These are phyloP conservation scores for Fermentozyma sake DNA, from an alignment of 1,139 yeast genomes.

Conservation along the genomic window DNA sequence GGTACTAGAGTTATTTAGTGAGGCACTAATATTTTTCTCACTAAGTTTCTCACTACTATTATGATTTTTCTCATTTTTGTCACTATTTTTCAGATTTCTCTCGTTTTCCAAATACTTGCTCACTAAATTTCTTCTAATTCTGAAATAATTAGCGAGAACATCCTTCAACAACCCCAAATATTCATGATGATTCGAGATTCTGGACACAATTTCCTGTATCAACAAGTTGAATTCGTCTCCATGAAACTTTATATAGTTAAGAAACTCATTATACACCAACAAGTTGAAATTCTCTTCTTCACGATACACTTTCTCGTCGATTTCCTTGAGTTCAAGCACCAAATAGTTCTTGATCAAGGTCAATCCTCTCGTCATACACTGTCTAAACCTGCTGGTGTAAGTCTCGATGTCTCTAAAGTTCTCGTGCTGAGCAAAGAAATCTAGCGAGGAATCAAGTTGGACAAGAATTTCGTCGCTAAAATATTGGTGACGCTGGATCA, in stretches of 20 bases:
- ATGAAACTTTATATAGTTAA: constrained; percentile 23
- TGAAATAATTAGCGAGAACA: constrained; percentile 59
- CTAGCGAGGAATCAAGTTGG: constrained; percentile 54
- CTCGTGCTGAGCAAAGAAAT: constrained; percentile 31
- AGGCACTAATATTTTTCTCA: too few species aligned
- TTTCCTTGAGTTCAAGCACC: constrained; percentile 46
- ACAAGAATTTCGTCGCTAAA: constrained; percentile 35
- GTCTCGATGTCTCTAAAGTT: constrained; percentile 66
- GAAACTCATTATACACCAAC: constrained; percentile 52
- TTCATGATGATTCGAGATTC: constrained; percentile 50
- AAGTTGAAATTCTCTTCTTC: constrained; percentile 19
- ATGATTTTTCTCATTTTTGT: too few species aligned
- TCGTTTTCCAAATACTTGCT: constrained; percentile 30
- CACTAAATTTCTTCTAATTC: constrained; percentile 47
- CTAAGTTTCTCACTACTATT: too few species aligned
- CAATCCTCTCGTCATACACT: constrained; percentile 79
- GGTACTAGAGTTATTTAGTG: constrained; percentile 4
- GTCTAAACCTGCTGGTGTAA: constrained; percentile 71
- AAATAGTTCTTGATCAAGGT: constrained; percentile 71
- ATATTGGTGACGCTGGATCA: constrained; percentile 40
- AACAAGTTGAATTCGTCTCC: constrained; percentile 35
- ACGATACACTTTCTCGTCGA: constrained; percentile 38
- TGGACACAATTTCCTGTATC: constrained; percentile 44
- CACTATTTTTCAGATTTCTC: too few species aligned
- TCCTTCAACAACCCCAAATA: constrained; percentile 66